Percentiles rank a stretch among this genome's conserved stretches.
phyloP scores from a whole-genome alignment of 1,284 basidiomycete genomes.

The Rhodotorula sp. region DNA sequence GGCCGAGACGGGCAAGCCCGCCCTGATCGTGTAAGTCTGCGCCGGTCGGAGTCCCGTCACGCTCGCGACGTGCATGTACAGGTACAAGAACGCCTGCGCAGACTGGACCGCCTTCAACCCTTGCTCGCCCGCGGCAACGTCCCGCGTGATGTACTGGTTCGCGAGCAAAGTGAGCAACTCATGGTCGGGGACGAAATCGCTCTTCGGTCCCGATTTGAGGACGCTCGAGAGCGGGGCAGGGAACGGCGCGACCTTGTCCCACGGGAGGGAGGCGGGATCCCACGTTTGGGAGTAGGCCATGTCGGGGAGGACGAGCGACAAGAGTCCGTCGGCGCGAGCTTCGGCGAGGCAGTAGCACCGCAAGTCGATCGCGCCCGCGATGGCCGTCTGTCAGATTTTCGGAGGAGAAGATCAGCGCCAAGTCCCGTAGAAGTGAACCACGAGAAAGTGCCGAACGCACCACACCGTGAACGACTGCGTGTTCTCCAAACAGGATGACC shows the following conservation, averaged over 20 bases:
- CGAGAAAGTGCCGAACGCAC: slow-evolving; percentile 56
- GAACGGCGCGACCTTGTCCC: slow-evolving; percentile 58
- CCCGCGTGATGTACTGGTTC: slow-evolving; percentile 24
- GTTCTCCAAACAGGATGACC: slow-evolving; percentile 97
- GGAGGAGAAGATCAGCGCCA: not conserved
- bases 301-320: slow-evolving; percentile 79
- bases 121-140: slow-evolving; percentile 1
- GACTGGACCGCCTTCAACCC: slow-evolving; percentile 38
- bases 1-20: slow-evolving; percentile 97
- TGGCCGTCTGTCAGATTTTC: slow-evolving; percentile 66
- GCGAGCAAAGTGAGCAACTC: slow-evolving; percentile 58
- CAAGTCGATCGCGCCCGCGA: slow-evolving; percentile 91
- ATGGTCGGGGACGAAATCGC: slow-evolving; percentile 61
- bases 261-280: slow-evolving; percentile 76
- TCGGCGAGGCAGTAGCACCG: slow-evolving; percentile 87
- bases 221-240: slow-evolving; percentile 44
- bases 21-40: slow-evolving; percentile 78
- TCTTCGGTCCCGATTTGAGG: slow-evolving; percentile 56
- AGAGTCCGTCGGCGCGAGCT: slow-evolving; percentile 68
- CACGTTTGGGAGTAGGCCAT: slow-evolving; percentile 79
- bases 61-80: slow-evolving; percentile 69
- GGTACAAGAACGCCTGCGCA: slow-evolving; percentile 83
- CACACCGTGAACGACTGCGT: slow-evolving; percentile 97
- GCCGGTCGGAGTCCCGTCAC: slow-evolving; percentile 57
- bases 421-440: not conserved